Base-by-base conservation (phyloP, 495 filamentous ascomycete species). In the Hyaloscypha bicolor region DNA sequence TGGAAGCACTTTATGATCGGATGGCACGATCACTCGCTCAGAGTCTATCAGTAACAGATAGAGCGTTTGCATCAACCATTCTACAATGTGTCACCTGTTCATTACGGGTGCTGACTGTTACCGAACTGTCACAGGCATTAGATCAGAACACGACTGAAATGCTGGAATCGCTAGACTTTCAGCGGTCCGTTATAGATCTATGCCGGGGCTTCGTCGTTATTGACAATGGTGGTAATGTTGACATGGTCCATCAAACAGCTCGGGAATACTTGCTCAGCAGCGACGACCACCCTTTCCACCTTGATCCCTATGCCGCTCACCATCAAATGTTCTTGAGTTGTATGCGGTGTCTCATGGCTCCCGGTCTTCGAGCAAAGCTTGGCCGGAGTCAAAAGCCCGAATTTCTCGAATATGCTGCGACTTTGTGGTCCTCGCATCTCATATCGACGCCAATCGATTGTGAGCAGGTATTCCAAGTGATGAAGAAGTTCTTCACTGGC, bases 401-500 rank as follows among this genome's bases (percentile, higher is more conserved):
- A 37, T 45, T 62, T 30, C 6, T 62, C 32, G 19, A 29, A 9
- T 63, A 63, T 29, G 60, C 60, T 19, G 30, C 45, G n/a, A 63
- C 39, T 14, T 63, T 25, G 25, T 63, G 60, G 60, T 9, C 39
- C 8, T 63, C n/a, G 3, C 60, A 63, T 53, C 32, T 63, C 29
- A 48, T n/a, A 12, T 39, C 31, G 19, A 53, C 25, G 9, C 30
- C 60, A 45, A 6, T 39, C 22, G 25, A 2, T 9, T 63, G 32
- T 1, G 42, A 63, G 6, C 32, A 12, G 42, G 9, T 31, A 48
- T 30, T 63, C 3, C n/a, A 45, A 4, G 21, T 63, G 12, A 21
- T 63, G 6, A 16, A 14, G 6, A 63, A 63, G 42, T 53, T 63
- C 19, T 31, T 63, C 21, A 48, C 11, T 9, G 39, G 60, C 16